phyloP scores from a whole-genome alignment of 306 rosid genomes.

The Dryas alaskensis region DNA sequence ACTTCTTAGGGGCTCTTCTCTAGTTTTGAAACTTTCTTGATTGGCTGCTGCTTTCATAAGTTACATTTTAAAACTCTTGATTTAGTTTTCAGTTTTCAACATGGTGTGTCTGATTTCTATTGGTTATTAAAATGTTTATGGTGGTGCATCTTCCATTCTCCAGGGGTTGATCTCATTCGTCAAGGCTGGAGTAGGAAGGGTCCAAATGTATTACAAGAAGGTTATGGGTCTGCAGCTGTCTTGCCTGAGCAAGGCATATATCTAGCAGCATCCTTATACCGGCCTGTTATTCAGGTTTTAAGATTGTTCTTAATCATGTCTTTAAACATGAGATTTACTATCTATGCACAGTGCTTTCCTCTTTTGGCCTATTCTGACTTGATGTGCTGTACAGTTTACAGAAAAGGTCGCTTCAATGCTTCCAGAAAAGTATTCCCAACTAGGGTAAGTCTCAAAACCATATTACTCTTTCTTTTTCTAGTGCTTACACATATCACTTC shows the following conservation, averaged over 20 bases:
- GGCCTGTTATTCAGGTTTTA: constrained; percentile 94
- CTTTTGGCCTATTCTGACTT: constrained; percentile 32
- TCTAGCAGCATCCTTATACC: constrained; percentile 88
- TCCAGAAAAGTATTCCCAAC: constrained; percentile 81
- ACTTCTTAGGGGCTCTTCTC: neutral
- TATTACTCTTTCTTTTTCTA: neutral
- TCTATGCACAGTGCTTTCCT: constrained; percentile 7
- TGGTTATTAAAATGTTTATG: constrained; percentile 10
- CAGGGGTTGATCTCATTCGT: constrained; percentile 93
- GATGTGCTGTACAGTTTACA: constrained; percentile 69
- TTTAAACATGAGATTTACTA: neutral
- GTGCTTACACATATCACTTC: neutral
- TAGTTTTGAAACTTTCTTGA: neutral
- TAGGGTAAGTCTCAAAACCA: constrained; percentile 62
- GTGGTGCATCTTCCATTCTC: constrained; percentile 16
- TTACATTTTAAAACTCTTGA: neutral
- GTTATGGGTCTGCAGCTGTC: constrained; percentile 96
- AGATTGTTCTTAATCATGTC: constrained; percentile 4
- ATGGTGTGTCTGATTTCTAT: neutral
- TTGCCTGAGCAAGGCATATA: constrained; percentile 98
- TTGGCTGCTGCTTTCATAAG: neutral
- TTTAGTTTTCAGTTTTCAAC: constrained; percentile 2
- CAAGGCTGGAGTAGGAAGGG: constrained; percentile 97
- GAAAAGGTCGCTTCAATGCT: constrained; percentile 87
- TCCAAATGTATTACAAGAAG: constrained; percentile 82